Conservation (phyloP, 306 rosid species). For the Castanospermum australe region DNA sequence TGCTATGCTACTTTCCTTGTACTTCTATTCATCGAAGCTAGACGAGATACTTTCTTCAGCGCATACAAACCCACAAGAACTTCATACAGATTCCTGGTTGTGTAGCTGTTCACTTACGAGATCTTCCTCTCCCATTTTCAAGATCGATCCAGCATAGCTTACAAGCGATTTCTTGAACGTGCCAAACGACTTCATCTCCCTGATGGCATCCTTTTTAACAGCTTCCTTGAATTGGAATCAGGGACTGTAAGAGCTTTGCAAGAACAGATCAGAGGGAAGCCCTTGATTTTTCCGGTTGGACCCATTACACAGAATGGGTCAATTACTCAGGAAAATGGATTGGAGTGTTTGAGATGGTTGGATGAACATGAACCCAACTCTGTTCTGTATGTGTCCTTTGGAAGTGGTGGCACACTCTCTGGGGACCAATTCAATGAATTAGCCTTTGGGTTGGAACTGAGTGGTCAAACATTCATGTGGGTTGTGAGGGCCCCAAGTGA, state of each 20-base stretch:
- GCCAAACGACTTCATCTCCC: not conserved
- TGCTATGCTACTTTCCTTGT: too few species aligned
- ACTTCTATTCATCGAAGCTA: too few species aligned
- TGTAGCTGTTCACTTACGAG: too few species aligned
- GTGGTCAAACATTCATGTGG: constrained; percentile 34
- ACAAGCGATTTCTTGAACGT: too few species aligned
- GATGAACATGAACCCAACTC: not conserved
- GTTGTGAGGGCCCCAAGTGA: constrained; percentile 27
- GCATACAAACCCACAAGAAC: too few species aligned
- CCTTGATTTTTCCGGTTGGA: constrained; percentile 16
- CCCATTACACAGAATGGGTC: not conserved
- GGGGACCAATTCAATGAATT: constrained; percentile 21
- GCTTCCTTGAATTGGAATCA: not conserved
- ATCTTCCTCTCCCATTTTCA: too few species aligned
- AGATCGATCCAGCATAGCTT: too few species aligned
- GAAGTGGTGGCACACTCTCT: constrained; percentile 20
- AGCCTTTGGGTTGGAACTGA: constrained; percentile 35
- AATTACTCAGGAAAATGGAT: not conserved
- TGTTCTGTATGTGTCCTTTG: constrained; percentile 14
- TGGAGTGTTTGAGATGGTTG: constrained; percentile 3
- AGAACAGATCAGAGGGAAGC: not conserved
- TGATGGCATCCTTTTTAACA: not conserved
- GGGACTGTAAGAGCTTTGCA: not conserved
- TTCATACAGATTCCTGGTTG: too few species aligned
- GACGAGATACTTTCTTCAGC: too few species aligned